phyloP scores from a whole-genome alignment of 108 stramenopile genomes.

The Cyclotella choctawhatcheeana region DNA sequence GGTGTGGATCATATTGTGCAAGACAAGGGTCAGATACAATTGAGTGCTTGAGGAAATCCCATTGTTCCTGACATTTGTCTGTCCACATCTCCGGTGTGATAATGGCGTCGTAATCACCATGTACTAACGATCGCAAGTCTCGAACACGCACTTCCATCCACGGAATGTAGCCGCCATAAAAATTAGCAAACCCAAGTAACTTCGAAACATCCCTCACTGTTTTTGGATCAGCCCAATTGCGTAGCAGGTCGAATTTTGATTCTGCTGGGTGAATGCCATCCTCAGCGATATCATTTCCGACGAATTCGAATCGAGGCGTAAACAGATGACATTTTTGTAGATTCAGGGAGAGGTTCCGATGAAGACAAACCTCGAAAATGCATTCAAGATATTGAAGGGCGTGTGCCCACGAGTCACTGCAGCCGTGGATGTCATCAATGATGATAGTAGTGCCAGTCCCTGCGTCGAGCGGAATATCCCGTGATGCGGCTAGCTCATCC shows the following conservation, averaged over 20 bases:
- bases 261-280: conserved; percentile 22
- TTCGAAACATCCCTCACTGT: conserved; percentile 16
- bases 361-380: too few species aligned
- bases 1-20: not conserved
- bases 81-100: not conserved
- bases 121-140: not conserved
- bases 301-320: not conserved
- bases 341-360: not conserved
- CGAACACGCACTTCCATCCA: conserved; percentile 5
- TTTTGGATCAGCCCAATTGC: not conserved
- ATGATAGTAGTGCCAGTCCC: not conserved
- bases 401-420: not conserved
- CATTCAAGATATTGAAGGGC: too few species aligned
- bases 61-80: not conserved
- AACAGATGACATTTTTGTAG: not conserved
- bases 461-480: not conserved
- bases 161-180: conserved; percentile 20
- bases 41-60: not conserved
- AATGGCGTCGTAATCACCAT: not conserved
- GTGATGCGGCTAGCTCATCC: not conserved
- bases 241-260: conserved; percentile 8
- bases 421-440: not conserved
- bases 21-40: conserved; percentile 23
- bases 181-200: conserved; percentile 18
- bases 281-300: conserved; percentile 16